Evolutionary conservation across 1,139 yeast genomes (phyloP).

Genomic region (Pichia sp.): DNA sequence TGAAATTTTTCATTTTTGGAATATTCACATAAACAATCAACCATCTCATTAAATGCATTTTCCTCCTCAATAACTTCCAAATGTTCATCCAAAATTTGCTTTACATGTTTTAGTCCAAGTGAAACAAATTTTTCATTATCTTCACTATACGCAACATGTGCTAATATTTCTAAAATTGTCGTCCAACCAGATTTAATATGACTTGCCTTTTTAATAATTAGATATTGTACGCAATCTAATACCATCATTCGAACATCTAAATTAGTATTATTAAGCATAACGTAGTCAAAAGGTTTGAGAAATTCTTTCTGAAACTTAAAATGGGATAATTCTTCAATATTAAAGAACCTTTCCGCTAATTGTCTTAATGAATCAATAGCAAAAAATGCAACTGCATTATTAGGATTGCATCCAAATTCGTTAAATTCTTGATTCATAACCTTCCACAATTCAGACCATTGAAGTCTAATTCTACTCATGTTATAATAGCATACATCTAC

Average conservation of each 20-base stretch:
- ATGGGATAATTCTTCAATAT: conserved; percentile 88
- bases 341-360: conserved; percentile 84
- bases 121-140: conserved; percentile 51
- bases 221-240: conserved; percentile 80
- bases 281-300: conserved; percentile 82
- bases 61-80: conserved; percentile 61
- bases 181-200: conserved; percentile 93
- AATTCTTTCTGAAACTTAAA: conserved; percentile 95
- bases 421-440: conserved; percentile 90
- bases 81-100: conserved; percentile 56
- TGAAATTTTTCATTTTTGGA: conserved; percentile 84
- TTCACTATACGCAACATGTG: conserved; percentile 51
- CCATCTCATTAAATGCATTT: conserved; percentile 69
- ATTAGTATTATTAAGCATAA: conserved; percentile 61
- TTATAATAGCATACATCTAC: conserved; percentile 97
- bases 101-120: conserved; percentile 59
- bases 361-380: conserved; percentile 94
- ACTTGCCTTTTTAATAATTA: conserved; percentile 70
- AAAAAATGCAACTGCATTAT: conserved; percentile 73
- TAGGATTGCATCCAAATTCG: conserved; percentile 73
- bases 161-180: conserved; percentile 74
- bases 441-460: conserved; percentile 95
- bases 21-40: conserved; percentile 70
- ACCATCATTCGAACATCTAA: conserved; percentile 82
- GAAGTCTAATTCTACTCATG: conserved; percentile 92